Evolutionary conservation across 2,329 filamentous ascomycete species (phyloP).

Genomic region (Diplodia sapinea): DNA sequence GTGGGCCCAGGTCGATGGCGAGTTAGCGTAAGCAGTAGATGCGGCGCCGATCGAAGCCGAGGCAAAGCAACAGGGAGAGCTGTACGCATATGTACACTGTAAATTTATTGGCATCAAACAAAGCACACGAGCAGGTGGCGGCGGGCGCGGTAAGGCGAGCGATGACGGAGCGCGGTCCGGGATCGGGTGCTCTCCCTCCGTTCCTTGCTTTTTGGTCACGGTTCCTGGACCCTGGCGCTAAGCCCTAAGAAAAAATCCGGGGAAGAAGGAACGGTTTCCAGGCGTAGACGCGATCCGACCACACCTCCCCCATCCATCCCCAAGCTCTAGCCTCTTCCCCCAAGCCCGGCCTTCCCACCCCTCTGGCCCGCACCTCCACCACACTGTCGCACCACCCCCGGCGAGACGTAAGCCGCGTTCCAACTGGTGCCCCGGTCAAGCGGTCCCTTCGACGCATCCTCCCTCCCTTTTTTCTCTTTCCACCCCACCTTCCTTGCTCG

Average conservation of each 20-base stretch:
- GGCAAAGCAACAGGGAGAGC: neutral
- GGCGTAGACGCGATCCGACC: constrained; percentile 12
- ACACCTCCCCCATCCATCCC: neutral
- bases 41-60: too few relatives aligned
- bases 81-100: constrained; percentile 7
- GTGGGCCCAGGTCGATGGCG: neutral
- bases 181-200: neutral
- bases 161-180: neutral
- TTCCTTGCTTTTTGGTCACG: constrained; percentile 1
- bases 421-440: neutral
- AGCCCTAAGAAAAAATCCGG: constrained; percentile 24
- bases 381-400: neutral
- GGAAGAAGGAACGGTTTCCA: constrained; percentile 15
- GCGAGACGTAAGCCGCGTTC: constrained; percentile 3
- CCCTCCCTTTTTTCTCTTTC: constrained; percentile 7
- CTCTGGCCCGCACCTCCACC: neutral
- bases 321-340: neutral
- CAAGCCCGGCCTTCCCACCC: neutral
- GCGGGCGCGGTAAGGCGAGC: neutral
- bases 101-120: constrained; percentile 1
- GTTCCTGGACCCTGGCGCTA: constrained; percentile 18
- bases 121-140: neutral
- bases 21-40: too few relatives aligned
- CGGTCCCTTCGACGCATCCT: constrained; percentile 2
- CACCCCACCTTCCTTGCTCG: constrained; percentile 28